Evolutionary conservation across 192 early-diverging fungal genomes (phyloP).

Genomic region (Coemansia sp.): DNA sequence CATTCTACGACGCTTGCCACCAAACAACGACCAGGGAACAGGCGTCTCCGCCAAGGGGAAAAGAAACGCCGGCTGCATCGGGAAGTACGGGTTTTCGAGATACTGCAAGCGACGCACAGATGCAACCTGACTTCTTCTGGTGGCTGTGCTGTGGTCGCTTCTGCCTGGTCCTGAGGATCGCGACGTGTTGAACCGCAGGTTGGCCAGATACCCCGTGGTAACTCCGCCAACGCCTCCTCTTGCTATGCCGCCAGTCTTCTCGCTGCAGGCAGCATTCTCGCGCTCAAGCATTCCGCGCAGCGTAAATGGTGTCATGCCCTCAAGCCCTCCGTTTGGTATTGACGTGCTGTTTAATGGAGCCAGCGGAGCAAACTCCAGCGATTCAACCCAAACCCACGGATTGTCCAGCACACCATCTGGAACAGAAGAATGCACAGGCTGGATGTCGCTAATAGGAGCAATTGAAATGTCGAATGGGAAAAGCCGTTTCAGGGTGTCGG

Average conservation of each 20-base stretch:
- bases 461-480: slow-evolving; percentile 42
- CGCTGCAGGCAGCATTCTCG: slow-evolving; percentile 13
- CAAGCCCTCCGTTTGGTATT: slow-evolving; percentile 21
- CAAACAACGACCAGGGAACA: slow-evolving; percentile 39
- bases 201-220: slow-evolving; percentile 22
- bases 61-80: slow-evolving; percentile 39
- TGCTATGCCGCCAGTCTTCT: background rate
- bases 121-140: slow-evolving; percentile 1
- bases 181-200: slow-evolving; percentile 11
- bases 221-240: background rate
- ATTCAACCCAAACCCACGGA: slow-evolving; percentile 49
- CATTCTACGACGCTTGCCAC: slow-evolving; percentile 36
- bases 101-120: slow-evolving; percentile 22
- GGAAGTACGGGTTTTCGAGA: slow-evolving; percentile 49
- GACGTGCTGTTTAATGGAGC: slow-evolving; percentile 15
- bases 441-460: slow-evolving; percentile 25
- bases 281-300: slow-evolving; percentile 42
- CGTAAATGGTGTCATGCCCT: slow-evolving; percentile 54
- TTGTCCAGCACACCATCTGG: slow-evolving; percentile 21
- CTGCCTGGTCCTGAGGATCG: background rate
- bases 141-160: background rate
- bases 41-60: slow-evolving; percentile 42
- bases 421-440: slow-evolving; percentile 8
- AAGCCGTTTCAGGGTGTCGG: slow-evolving; percentile 30
- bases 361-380: slow-evolving; percentile 42